Percentiles rank a stretch among this genome's conserved stretches.
phyloP scores from a whole-genome alignment of 2,329 filamentous ascomycete genomes.

The Aspergillus luchuensis region DNA sequence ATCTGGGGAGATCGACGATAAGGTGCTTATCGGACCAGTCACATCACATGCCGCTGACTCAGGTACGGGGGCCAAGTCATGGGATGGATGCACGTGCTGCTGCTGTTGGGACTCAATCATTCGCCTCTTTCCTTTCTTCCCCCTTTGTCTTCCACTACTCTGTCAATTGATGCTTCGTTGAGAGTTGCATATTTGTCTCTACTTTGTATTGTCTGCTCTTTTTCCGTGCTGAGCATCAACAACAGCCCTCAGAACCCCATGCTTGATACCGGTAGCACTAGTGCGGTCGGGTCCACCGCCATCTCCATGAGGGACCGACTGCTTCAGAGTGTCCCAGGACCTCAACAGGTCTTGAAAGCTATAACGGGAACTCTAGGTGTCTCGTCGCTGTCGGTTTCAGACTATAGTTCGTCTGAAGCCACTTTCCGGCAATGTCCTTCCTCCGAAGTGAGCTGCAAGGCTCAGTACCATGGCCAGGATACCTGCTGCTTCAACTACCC shows the following conservation, averaged over 20 bases:
- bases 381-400: conserved; percentile 22
- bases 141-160: not conserved
- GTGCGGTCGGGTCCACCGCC: conserved; percentile 9
- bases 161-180: not conserved
- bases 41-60: conserved; percentile 15
- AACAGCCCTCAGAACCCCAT: not conserved
- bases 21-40: conserved; percentile 14
- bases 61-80: conserved; percentile 11
- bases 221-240: not conserved
- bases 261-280: conserved; percentile 9
- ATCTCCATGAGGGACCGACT: conserved; percentile 14
- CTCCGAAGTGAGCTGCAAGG: conserved; percentile 62
- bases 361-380: conserved; percentile 36
- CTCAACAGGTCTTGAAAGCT: conserved; percentile 39
- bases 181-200: not conserved
- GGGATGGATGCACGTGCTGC: conserved; percentile 10
- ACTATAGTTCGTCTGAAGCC: conserved; percentile 12
- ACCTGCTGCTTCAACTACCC: conserved; percentile 76
- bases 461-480: conserved; percentile 61
- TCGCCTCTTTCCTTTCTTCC: not conserved
- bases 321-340: conserved; percentile 33
- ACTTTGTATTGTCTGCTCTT: not conserved
- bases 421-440: conserved; percentile 34
- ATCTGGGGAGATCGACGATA: not conserved
- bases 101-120: conserved; percentile 2